These are phyloP conservation scores for Ambrosiella cleistominuta DNA, from an alignment of 2,329 filamentous ascomycete species.

Conservation along the genomic window DNA sequence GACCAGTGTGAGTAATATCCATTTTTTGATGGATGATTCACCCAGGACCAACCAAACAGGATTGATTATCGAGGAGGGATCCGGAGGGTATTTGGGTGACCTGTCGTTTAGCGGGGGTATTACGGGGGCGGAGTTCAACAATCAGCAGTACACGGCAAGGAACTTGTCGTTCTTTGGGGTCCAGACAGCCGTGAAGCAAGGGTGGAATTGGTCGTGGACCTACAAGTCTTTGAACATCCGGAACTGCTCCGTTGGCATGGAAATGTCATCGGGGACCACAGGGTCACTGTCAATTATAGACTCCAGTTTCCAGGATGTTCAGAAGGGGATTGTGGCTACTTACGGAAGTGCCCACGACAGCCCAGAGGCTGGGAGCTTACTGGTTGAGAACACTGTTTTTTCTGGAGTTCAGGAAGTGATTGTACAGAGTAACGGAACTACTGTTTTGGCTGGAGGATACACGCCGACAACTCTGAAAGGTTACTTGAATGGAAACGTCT, in stretches of 20 bases:
- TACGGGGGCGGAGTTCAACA: slow-evolving; percentile 39
- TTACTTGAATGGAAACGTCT: slow-evolving; percentile 33
- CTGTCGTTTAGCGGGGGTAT: slow-evolving; percentile 53
- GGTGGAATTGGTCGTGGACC: slow-evolving; percentile 64
- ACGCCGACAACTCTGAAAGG: slow-evolving; percentile 18
- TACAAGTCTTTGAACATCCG: slow-evolving; percentile 49
- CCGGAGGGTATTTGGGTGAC: slow-evolving; percentile 50
- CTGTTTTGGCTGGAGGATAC: slow-evolving; percentile 20
- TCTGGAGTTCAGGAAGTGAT: slow-evolving; percentile 19
- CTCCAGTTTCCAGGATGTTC: slow-evolving; percentile 37
- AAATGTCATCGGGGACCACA: slow-evolving; percentile 47
- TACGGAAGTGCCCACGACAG: slow-evolving; percentile 45
- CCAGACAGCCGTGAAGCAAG: slow-evolving; percentile 49
- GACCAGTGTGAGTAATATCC: slow-evolving; percentile 39
- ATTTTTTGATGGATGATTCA: slow-evolving; percentile 31
- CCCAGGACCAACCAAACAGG: slow-evolving; percentile 34
- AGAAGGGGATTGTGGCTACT: slow-evolving; percentile 4
- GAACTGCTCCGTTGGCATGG: slow-evolving; percentile 46
- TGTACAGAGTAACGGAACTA: slow-evolving; percentile 23
- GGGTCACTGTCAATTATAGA: slow-evolving; percentile 63
- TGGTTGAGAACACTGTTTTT: slow-evolving; percentile 32
- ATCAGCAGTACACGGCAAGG: slow-evolving; percentile 55
- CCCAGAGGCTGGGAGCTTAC: slow-evolving; percentile 23
- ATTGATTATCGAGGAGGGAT: slow-evolving; percentile 46
- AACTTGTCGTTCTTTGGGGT: slow-evolving; percentile 49